Evolutionary conservation across 2,329 filamentous ascomycete species (phyloP).

Genomic region (Xylaria sp.): DNA sequence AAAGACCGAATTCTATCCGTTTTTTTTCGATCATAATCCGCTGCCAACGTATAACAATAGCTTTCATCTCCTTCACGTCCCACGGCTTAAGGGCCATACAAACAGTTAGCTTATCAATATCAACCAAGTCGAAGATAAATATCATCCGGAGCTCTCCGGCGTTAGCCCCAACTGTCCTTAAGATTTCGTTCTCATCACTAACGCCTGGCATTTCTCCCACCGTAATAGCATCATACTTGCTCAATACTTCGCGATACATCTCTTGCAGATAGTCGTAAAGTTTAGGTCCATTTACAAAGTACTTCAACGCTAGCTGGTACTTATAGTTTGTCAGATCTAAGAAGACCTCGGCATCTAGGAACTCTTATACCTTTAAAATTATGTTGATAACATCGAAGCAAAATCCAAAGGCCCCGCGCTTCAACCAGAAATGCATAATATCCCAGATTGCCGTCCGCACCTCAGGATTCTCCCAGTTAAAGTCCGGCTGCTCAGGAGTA

Average conservation of each 20-base stretch:
- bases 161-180: conserved; percentile 63
- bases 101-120: conserved; percentile 58
- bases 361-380: conserved; percentile 67
- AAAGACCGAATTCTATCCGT: conserved; percentile 68
- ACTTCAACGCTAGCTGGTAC: conserved; percentile 57
- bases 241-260: conserved; percentile 65
- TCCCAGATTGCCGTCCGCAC: conserved; percentile 73
- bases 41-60: conserved; percentile 48
- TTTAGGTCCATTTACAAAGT: conserved; percentile 70
- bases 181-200: conserved; percentile 60
- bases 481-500: conserved; percentile 75
- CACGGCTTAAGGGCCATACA: conserved; percentile 56
- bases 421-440: conserved; percentile 79
- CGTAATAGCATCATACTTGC: conserved; percentile 67
- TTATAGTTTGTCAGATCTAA: conserved; percentile 49
- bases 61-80: conserved; percentile 47
- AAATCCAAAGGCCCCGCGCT: conserved; percentile 74
- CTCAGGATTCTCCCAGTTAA: conserved; percentile 79
- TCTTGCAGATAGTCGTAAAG: conserved; percentile 72
- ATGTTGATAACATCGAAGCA: conserved; percentile 78
- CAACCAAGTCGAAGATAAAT: conserved; percentile 70
- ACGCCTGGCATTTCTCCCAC: conserved; percentile 73
- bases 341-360: conserved; percentile 63
- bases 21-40: conserved; percentile 53
- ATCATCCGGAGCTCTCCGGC: conserved; percentile 71